These are phyloP conservation scores for Coriolopsis trogii DNA, from an alignment of 1,284 basidiomycete genomes.

Conservation along the genomic window DNA sequence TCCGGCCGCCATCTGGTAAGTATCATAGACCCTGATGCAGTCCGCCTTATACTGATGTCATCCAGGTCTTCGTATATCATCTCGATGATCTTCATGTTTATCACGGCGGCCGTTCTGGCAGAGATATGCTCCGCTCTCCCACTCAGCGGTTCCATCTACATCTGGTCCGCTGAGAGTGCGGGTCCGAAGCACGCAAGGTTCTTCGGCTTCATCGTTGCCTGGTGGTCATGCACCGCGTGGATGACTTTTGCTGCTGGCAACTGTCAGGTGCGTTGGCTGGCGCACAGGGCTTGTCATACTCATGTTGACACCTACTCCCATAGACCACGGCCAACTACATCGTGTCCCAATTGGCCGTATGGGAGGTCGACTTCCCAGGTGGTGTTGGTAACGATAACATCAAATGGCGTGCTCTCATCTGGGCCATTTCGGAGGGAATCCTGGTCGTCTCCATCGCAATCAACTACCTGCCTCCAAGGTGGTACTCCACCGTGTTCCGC, in stretches of 20 bases:
- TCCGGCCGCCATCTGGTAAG: conserved; percentile 79
- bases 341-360: conserved; percentile 79
- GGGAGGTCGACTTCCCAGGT: conserved; percentile 78
- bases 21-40: too few relatives aligned
- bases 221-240: conserved; percentile 90
- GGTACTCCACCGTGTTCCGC: conserved; percentile 77
- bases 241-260: conserved; percentile 87
- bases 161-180: conserved; percentile 89
- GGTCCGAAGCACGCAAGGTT: conserved; percentile 82
- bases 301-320: neutral
- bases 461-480: conserved; percentile 78
- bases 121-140: conserved; percentile 88
- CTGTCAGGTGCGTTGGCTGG: conserved; percentile 61
- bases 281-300: neutral
- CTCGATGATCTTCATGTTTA: conserved; percentile 81
- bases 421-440: conserved; percentile 76
- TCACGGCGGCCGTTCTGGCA: conserved; percentile 83
- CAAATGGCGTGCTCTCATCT: conserved; percentile 83
- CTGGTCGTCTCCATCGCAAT: conserved; percentile 71
- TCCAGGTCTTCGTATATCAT: conserved; percentile 78
- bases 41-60: neutral
- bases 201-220: conserved; percentile 85
- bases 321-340: conserved; percentile 86
- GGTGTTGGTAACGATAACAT: conserved; percentile 69
- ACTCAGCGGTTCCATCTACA: conserved; percentile 86